Base-by-base conservation (phyloP, 139 green algal species). In the Ettlia oleoabundans region DNA sequence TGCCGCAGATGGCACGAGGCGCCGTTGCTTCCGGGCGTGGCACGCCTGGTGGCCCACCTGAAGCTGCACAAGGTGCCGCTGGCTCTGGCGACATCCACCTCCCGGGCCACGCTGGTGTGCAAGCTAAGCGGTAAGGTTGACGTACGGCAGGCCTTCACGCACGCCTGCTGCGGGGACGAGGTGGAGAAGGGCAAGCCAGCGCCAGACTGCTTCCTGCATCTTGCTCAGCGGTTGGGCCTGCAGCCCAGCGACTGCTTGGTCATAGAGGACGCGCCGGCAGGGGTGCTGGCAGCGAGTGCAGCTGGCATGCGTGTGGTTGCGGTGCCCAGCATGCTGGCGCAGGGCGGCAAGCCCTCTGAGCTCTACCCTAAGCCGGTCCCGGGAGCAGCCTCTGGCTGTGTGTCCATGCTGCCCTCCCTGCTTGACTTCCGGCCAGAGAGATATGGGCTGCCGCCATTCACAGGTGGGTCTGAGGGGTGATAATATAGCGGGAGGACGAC, bases 221-320 rank as follows among this genome's bases (percentile, higher is more conserved):
- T 91, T 15, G 94, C 92, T 9, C 15, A 58, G 33, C 67, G 81
- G 26, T 43, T 97, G 78, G 89, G 85, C 0, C 81, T 93, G 4
- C 22, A 69, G 0, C 85, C 92, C 2, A 40, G 35, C 0, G 37
- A 82, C 1, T 98, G 94, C 86, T 55, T 98, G 38, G 94, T 94
- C 7, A 83, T 99, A 40, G 96, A 99, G 86, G 96, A 99, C 83
- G 89, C 94, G 2, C 93, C 93, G 53, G 85, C 52, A 4, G 94
- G 94, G 0, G 88, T 93, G 19, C 74, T 92, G 86, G 92, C 90
- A 37, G 96, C 91, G 0, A 81, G 79, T 2, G 90, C 87, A 18
- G 96, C 95, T 7, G 94, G 94, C 75, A 98, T 98, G 95, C 67
- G 86, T 0, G 92, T 95, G 3, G 82, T 97, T 2, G 88, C 92